Conservation (phyloP, 1,284 basidiomycete species). For the Thecaphora thlaspeos region DNA sequence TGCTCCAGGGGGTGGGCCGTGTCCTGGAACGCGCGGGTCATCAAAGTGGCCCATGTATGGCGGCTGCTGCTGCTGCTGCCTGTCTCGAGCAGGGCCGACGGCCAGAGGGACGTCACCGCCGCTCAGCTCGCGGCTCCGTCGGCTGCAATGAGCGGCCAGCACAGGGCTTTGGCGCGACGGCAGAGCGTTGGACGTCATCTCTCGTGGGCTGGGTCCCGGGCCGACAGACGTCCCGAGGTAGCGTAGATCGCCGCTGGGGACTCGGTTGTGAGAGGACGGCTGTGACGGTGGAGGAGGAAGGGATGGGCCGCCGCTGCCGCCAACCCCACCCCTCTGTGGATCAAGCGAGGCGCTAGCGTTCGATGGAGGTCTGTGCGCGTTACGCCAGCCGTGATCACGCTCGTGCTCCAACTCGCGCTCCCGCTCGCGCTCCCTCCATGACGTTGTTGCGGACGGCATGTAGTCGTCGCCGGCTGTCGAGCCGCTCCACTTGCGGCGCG, state of each 20-base stretch:
- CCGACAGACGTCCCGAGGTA: conserved; percentile 18
- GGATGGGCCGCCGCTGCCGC: too few species aligned
- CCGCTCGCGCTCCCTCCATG: conserved; percentile 32
- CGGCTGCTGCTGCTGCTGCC: conserved; percentile 12
- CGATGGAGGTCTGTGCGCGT: conserved; percentile 17
- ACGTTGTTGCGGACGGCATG: conserved; percentile 19
- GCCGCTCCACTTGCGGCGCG: conserved; percentile 44
- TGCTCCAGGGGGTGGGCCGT: too few species aligned
- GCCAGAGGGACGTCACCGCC: conserved; percentile 18
- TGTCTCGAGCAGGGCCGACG: conserved; percentile 18
- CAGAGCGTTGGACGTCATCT: conserved; percentile 13
- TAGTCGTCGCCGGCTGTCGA: conserved; percentile 33
- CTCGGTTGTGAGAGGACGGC: conserved; percentile 12
- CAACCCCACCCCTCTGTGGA: too few species aligned
- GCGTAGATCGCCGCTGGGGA: conserved; percentile 22
- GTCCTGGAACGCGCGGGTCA: conserved; percentile 20
- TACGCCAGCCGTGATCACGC: conserved; percentile 34
- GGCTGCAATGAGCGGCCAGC: conserved; percentile 5
- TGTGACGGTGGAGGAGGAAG: too few species aligned
- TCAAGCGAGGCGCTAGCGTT: conserved; percentile 7
- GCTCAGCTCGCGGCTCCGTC: conserved; percentile 24
- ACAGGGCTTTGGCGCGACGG: conserved; percentile 22
- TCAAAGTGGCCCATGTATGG: conserved; percentile 23
- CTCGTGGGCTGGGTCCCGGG: conserved; percentile 20
- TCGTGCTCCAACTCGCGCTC: conserved; percentile 24